Percentiles rank a stretch among this genome's conserved stretches.
phyloP scores from a whole-genome alignment of 2,329 filamentous ascomycete genomes.

The Monosporascus sp. region DNA sequence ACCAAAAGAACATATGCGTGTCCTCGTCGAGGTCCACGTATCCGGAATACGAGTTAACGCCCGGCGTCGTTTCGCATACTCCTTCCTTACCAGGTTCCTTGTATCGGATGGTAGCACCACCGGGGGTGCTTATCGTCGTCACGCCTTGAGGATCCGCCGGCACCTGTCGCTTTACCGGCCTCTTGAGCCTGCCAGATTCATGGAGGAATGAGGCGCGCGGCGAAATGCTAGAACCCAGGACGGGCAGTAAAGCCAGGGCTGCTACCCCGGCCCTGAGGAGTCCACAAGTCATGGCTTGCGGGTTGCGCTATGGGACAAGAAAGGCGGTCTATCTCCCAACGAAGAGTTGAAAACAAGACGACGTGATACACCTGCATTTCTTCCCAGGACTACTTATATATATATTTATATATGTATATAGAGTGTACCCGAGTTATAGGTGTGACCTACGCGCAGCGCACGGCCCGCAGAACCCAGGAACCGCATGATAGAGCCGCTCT shows the following conservation, averaged over 20 bases:
- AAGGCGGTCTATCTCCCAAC: no score
- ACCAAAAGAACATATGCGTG: slow-evolving; percentile 41
- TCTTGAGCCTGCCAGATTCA: slow-evolving; percentile 4
- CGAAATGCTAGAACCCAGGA: not conserved
- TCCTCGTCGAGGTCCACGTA: slow-evolving; percentile 23
- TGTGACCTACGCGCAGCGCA: no score
- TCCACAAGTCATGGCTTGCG: not conserved
- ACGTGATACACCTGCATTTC: no score
- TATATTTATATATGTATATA: no score
- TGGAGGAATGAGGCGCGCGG: not conserved
- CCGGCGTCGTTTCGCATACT: slow-evolving; percentile 46
- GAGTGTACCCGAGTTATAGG: no score
- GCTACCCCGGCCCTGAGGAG: not conserved
- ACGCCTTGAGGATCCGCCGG: slow-evolving; percentile 36
- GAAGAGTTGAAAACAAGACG: no score
- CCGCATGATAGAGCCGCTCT: no score
- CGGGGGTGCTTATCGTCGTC: slow-evolving; percentile 37
- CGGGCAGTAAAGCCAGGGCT: not conserved
- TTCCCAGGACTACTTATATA: no score
- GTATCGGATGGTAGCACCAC: slow-evolving; percentile 40
- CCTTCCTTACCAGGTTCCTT: slow-evolving; percentile 43
- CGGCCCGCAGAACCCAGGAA: no score
- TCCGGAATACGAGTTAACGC: slow-evolving; percentile 41
- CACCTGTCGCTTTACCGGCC: slow-evolving; percentile 23
- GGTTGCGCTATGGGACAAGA: no score